phyloP scores from a whole-genome alignment of 2,329 filamentous ascomycete genomes.

The Intubia oerlemansii region DNA sequence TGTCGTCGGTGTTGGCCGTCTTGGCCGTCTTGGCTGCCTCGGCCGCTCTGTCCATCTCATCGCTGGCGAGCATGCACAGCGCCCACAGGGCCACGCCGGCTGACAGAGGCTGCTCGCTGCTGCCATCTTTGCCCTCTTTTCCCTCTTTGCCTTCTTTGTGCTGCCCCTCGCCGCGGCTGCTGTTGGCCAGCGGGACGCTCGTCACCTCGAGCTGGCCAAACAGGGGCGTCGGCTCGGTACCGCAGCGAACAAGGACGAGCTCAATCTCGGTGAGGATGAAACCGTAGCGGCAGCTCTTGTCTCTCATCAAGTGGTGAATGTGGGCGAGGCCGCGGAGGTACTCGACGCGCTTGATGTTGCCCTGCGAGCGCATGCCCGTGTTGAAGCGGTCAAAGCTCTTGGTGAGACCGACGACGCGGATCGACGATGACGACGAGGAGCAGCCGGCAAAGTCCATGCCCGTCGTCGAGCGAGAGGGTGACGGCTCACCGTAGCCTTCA shows the following conservation, averaged over 20 bases:
- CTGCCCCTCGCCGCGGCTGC: constrained; percentile 10
- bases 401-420: constrained; percentile 42
- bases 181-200: constrained; percentile 32
- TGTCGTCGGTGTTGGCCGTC: constrained; percentile 18
- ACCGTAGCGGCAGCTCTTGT: constrained; percentile 80
- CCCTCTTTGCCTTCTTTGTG: constrained; percentile 11
- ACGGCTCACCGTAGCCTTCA: too few relatives aligned
- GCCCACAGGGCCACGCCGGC: constrained; percentile 60
- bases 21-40: constrained; percentile 14
- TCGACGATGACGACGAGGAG: too few relatives aligned
- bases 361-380: constrained; percentile 75
- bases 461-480: constrained; percentile 23
- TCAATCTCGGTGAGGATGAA: constrained; percentile 96
- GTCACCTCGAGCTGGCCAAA: constrained; percentile 76
- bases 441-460: background rate
- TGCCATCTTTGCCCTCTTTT: too few relatives aligned
- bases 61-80: constrained; percentile 29
- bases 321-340: constrained; percentile 76
- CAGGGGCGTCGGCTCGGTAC: constrained; percentile 47
- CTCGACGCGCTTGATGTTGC: constrained; percentile 65
- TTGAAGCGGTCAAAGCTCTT: constrained; percentile 91
- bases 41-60: constrained; percentile 12
- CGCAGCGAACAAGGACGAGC: constrained; percentile 72
- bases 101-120: constrained; percentile 33
- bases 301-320: constrained; percentile 79